phyloP scores from a whole-genome alignment of 345 rosid genomes.

The Durio zibethinus region DNA sequence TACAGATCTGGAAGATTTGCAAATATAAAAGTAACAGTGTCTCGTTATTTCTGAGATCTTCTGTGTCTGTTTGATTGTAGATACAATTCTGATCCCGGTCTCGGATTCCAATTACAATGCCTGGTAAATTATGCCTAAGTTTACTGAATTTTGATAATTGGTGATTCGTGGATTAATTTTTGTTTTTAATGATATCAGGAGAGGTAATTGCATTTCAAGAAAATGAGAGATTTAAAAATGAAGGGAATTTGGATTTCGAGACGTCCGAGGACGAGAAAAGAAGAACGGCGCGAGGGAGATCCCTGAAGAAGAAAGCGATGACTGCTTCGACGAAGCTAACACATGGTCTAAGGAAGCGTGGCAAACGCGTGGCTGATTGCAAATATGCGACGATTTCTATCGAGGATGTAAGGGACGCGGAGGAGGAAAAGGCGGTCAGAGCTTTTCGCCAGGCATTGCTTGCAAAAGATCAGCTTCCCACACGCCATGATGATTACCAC shows the following conservation, averaged over 20 bases:
- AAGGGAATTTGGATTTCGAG: constrained; percentile 41
- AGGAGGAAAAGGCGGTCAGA: constrained; percentile 71
- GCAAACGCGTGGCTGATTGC: constrained; percentile 60
- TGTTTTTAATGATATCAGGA: constrained; percentile 26
- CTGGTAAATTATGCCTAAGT: constrained; percentile 34
- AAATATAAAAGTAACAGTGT: neutral
- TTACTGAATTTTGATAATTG: constrained; percentile 7
- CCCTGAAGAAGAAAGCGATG: constrained; percentile 73
- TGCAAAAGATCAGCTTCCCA: constrained; percentile 60
- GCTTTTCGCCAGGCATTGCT: constrained; percentile 65
- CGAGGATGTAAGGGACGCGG: constrained; percentile 76
- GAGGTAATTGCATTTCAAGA: constrained; percentile 42
- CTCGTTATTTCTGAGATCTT: constrained; percentile 14
- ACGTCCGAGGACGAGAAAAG: constrained; percentile 63
- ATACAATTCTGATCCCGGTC: constrained; percentile 17
- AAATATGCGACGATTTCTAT: constrained; percentile 49
- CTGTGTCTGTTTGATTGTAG: constrained; percentile 23
- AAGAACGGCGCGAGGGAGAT: constrained; percentile 44
- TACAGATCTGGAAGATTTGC: constrained; percentile 23
- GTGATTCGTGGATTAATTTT: neutral
- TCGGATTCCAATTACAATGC: constrained; percentile 32
- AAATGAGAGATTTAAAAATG: constrained; percentile 35
- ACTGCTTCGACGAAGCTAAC: constrained; percentile 70
- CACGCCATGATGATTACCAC: constrained; percentile 80
- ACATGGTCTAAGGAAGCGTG: constrained; percentile 65